Evolutionary conservation across 257 asterid species (phyloP).

Genomic region (Gentiana straminea): DNA sequence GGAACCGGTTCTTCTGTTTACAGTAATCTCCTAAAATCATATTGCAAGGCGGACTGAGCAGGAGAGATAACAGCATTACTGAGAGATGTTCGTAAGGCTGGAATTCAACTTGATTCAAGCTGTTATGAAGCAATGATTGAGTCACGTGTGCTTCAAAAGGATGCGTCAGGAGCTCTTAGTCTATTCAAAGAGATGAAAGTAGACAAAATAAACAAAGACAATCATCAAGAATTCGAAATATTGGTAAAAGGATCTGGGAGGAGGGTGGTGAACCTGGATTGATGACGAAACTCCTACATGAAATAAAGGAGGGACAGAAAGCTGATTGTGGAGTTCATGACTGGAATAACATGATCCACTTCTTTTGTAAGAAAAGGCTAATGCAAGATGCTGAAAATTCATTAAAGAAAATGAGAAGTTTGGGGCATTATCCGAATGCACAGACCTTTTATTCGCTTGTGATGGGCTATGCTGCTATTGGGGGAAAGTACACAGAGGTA

Average conservation of each 20-base stretch:
- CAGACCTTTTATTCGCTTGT: constrained; percentile 88
- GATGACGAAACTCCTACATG: constrained; percentile 67
- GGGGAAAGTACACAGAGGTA: constrained; percentile 82
- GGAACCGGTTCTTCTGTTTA: constrained; percentile 60
- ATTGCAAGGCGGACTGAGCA: constrained; percentile 32
- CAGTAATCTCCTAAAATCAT: constrained; percentile 69
- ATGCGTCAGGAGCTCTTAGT: constrained; percentile 60
- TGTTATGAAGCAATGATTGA: constrained; percentile 54
- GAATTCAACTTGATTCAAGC: constrained; percentile 68
- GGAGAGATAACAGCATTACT: constrained; percentile 54
- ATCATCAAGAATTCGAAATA: constrained; percentile 31
- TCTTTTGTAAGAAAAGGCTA: constrained; percentile 80
- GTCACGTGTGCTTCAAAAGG: constrained; percentile 56
- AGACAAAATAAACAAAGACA: constrained; percentile 47
- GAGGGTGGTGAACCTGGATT: constrained; percentile 37
- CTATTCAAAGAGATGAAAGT: constrained; percentile 88
- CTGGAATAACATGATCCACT: constrained; percentile 86
- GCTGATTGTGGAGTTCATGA: constrained; percentile 69
- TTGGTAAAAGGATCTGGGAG: constrained; percentile 20
- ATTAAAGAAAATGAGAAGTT: constrained; percentile 71
- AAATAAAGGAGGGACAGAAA: constrained; percentile 61
- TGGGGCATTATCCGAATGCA: constrained; percentile 70
- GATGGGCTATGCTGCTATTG: constrained; percentile 73
- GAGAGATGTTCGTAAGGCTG: constrained; percentile 82
- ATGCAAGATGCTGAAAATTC: constrained; percentile 95